These are phyloP conservation scores for Tuber aestivum DNA, from an alignment of 495 filamentous ascomycete species.

Conservation along the genomic window DNA sequence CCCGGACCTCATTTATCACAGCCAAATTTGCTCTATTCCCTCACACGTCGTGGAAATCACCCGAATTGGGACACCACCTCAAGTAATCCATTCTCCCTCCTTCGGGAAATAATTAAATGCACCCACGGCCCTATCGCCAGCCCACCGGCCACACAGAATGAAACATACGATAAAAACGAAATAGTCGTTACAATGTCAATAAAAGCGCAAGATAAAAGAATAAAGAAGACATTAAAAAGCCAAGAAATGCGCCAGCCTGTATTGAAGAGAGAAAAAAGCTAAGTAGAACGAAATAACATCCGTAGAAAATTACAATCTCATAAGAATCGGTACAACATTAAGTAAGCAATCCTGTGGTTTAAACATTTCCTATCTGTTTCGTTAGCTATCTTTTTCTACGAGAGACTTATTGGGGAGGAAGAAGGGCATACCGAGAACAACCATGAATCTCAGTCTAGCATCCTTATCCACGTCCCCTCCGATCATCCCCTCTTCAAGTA, in stretches of 20 bases:
- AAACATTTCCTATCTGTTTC: slow-evolving; percentile 22
- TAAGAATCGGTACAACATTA: neutral
- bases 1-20: neutral
- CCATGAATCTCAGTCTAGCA: slow-evolving; percentile 54
- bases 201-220: neutral
- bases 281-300: slow-evolving; percentile 7
- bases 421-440: slow-evolving; percentile 49
- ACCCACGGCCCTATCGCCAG: neutral
- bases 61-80: neutral
- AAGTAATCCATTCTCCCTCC: neutral
- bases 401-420: neutral
- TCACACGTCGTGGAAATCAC: neutral
- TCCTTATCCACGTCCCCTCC: slow-evolving; percentile 47
- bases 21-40: neutral
- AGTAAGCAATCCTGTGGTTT: slow-evolving; percentile 1
- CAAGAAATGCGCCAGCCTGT: neutral
- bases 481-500: slow-evolving; percentile 51
- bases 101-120: neutral
- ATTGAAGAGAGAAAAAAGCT: neutral
- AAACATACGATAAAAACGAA: slow-evolving; percentile 4
- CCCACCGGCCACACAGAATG: neutral
- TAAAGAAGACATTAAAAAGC: neutral
- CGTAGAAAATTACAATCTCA: slow-evolving; percentile 10
- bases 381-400: neutral
- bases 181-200: slow-evolving; percentile 7